phyloP scores from a whole-genome alignment of 208 protist genomes.

The Sergeia podlipaevii region DNA sequence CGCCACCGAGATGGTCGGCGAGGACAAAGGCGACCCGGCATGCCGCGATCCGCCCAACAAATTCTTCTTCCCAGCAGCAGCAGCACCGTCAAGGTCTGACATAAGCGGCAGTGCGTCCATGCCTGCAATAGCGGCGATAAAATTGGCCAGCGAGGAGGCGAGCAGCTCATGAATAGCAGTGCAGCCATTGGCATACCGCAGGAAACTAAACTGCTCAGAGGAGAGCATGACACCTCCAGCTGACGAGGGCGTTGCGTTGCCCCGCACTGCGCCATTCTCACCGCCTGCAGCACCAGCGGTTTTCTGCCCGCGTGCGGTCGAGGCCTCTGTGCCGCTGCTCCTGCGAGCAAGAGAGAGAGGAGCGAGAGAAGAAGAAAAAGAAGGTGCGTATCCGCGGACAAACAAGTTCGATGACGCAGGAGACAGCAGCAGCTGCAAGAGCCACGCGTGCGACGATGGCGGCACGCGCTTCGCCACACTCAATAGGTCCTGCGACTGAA shows the following conservation, averaged over 20 bases:
- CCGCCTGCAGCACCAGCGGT: too few relatives aligned
- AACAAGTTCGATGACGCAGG: slow-evolving; percentile 68
- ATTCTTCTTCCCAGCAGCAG: slow-evolving; percentile 17
- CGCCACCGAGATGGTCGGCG: not conserved
- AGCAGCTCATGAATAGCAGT: slow-evolving; percentile 46
- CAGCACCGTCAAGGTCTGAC: not conserved
- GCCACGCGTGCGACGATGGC: slow-evolving; percentile 36
- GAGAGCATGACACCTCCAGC: slow-evolving; percentile 13
- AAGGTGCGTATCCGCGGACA: not conserved
- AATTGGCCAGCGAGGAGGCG: slow-evolving; percentile 51
- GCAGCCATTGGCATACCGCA: slow-evolving; percentile 78
- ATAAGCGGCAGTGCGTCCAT: not conserved
- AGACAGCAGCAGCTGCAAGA: slow-evolving; percentile 62
- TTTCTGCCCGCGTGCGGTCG: too few relatives aligned
- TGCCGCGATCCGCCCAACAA: not conserved
- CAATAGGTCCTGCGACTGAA: slow-evolving; percentile 39
- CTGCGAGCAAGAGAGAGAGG: too few relatives aligned
- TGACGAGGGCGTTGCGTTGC: slow-evolving; percentile 1
- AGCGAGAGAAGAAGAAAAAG: not conserved
- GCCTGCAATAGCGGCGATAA: slow-evolving; percentile 60
- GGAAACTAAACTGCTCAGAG: slow-evolving; percentile 59
- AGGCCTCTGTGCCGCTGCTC: not conserved
- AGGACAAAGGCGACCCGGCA: not conserved
- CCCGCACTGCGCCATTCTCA: not conserved
- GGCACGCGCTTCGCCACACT: slow-evolving; percentile 32